These are phyloP conservation scores for Trifolium dubium DNA, from an alignment of 306 rosid genomes.

Conservation along the genomic window DNA sequence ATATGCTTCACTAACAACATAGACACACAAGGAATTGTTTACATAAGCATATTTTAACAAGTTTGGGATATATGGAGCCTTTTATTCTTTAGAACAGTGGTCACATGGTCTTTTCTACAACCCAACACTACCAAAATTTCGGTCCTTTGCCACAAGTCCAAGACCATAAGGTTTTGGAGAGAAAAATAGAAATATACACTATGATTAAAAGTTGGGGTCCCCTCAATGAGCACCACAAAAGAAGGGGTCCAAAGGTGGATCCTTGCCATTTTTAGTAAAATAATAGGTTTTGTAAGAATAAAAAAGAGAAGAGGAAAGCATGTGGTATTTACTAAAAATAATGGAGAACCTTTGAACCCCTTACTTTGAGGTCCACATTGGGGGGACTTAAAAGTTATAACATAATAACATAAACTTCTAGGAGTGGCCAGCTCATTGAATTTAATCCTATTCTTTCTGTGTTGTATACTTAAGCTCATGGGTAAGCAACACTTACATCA, in stretches of 20 bases:
- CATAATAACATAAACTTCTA: background rate
- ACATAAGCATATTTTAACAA: slow-evolving; percentile 8
- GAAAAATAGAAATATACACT: background rate
- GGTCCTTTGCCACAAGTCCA: too few species aligned
- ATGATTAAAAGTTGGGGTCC: background rate
- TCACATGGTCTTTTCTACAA: background rate
- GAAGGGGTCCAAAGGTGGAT: too few species aligned
- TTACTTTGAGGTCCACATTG: too few species aligned
- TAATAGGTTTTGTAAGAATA: too few species aligned
- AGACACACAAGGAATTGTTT: slow-evolving; percentile 2
- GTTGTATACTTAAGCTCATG: background rate
- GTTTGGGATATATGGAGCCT: slow-evolving; percentile 9
- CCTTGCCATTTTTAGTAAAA: too few species aligned
- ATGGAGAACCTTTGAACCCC: too few species aligned
- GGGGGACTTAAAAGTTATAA: background rate
- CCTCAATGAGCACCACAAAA: too few species aligned
- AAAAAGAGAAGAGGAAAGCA: too few species aligned
- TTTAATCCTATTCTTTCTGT: background rate
- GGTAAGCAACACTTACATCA: background rate
- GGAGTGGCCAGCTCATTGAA: background rate
- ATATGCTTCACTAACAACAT: slow-evolving; percentile 16
- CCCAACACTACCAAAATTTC: too few species aligned
- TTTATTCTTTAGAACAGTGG: background rate
- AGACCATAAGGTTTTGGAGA: background rate
- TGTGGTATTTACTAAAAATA: too few species aligned